Percentiles rank a stretch among this genome's conserved stretches.
phyloP scores from a whole-genome alignment of 2,329 filamentous ascomycete genomes.

The Colletotrichum endophyticum region DNA sequence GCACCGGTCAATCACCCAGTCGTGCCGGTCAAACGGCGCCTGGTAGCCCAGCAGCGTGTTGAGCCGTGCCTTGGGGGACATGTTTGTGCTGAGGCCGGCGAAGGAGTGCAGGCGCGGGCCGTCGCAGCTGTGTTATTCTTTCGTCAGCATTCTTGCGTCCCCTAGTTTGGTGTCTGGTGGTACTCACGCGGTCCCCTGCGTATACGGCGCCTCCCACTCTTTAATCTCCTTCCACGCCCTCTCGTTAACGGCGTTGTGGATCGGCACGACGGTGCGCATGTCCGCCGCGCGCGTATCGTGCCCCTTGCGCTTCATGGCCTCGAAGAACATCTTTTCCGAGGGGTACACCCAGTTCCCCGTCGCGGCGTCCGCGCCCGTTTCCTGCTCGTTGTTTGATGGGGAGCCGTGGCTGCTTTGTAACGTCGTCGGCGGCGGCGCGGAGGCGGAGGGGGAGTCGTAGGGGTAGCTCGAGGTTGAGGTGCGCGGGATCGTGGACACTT shows the following conservation, averaged over 20 bases:
- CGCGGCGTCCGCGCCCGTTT: slow-evolving; percentile 71
- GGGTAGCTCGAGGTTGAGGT: slow-evolving; percentile 43
- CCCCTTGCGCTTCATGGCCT: slow-evolving; percentile 92
- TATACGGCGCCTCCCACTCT: slow-evolving; percentile 80
- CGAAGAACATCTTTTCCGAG: slow-evolving; percentile 96
- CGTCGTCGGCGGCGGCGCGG: neutral
- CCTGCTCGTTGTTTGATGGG: slow-evolving; percentile 75
- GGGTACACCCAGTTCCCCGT: slow-evolving; percentile 97
- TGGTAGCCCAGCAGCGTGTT: slow-evolving; percentile 89
- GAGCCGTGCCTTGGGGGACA: slow-evolving; percentile 84
- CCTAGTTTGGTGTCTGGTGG: no score
- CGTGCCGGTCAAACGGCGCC: slow-evolving; percentile 91
- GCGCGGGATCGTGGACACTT: slow-evolving; percentile 81
- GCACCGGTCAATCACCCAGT: slow-evolving; percentile 96
- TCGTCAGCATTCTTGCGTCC: neutral
- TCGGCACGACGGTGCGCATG: slow-evolving; percentile 92
- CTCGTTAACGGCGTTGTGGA: slow-evolving; percentile 99
- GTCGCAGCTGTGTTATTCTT: slow-evolving; percentile 51
- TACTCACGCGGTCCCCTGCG: slow-evolving; percentile 59
- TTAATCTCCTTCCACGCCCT: slow-evolving; percentile 92
- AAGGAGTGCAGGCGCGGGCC: slow-evolving; percentile 87
- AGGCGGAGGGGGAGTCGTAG: slow-evolving; percentile 27
- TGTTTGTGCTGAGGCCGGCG: slow-evolving; percentile 68
- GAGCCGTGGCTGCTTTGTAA: neutral
- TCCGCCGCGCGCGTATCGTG: slow-evolving; percentile 73